These are phyloP conservation scores for Diospyros kaki DNA, from an alignment of 148 eudicot species.

Conservation along the genomic window DNA sequence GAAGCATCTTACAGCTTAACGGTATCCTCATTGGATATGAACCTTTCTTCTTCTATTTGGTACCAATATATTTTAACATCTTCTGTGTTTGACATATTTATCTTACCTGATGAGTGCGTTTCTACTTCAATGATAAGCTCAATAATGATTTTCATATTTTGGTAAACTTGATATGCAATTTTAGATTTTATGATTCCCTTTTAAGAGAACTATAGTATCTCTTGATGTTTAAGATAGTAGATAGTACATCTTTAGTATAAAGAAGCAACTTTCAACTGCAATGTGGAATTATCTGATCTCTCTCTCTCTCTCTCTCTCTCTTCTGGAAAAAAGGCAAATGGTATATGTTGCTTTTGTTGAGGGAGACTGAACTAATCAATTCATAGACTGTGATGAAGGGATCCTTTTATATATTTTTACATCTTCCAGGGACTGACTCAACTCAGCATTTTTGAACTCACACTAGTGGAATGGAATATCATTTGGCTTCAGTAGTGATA, in stretches of 20 bases:
- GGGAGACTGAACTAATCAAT: background rate
- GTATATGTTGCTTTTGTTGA: background rate
- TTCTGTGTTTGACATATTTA: background rate
- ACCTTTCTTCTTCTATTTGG: background rate
- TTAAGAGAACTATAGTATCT: background rate
- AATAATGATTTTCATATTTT: background rate
- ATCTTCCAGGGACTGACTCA: background rate
- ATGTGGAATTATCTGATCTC: background rate
- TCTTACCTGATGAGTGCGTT: background rate
- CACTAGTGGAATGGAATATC: background rate
- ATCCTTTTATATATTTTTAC: background rate
- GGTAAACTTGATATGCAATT: background rate
- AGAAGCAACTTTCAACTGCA: background rate
- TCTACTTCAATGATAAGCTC: background rate
- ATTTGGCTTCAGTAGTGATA: background rate
- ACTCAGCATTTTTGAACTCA: background rate
- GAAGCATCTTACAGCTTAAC: constrained; percentile 98
- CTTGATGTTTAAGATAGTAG: background rate
- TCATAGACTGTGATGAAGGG: background rate
- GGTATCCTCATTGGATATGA: constrained; percentile 30
- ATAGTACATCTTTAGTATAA: background rate
- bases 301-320: too few species aligned
- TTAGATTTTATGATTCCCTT: background rate
- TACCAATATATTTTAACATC: constrained; percentile 3
- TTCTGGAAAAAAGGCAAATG: background rate